These are phyloP conservation scores for Lipomyces orientalis DNA, from an alignment of 805 yeast genomes.

Conservation along the genomic window DNA sequence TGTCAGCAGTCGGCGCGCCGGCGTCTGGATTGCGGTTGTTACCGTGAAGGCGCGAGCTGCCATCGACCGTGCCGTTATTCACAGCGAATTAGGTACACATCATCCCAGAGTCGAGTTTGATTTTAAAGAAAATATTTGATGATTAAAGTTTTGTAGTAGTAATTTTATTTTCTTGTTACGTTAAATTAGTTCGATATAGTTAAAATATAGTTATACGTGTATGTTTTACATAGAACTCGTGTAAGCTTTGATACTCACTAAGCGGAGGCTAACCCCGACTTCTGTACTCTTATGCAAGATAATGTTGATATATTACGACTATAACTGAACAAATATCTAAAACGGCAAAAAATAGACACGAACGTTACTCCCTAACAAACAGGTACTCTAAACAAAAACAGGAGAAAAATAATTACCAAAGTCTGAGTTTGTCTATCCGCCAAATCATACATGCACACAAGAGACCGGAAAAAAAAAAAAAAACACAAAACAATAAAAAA, in stretches of 20 bases:
- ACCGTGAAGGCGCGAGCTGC: conserved; percentile 34
- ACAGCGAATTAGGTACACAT: too few relatives aligned
- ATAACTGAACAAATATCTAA: not conserved
- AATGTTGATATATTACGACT: not conserved
- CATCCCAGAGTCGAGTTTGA: not conserved
- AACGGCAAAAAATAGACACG: not conserved
- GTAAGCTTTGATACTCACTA: too few relatives aligned
- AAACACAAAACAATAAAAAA: too few relatives aligned
- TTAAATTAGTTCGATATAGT: not conserved
- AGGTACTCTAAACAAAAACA: not conserved
- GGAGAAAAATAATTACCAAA: not conserved
- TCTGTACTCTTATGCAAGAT: not conserved
- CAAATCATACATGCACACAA: not conserved
- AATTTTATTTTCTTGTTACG: not conserved
- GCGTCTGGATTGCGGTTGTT: conserved; percentile 80
- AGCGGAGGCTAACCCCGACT: too few relatives aligned
- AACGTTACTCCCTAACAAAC: not conserved
- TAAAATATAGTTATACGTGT: not conserved
- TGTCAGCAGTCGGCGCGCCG: conserved; percentile 86
- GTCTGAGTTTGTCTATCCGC: not conserved
- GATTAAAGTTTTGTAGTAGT: not conserved
- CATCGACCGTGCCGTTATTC: too few relatives aligned
- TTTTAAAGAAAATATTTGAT: not conserved
- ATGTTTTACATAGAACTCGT: not conserved
- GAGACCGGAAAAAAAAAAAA: not conserved